These are phyloP conservation scores for Amphibolis antarctica DNA, from an alignment of 106 monocot species.

Conservation along the genomic window DNA sequence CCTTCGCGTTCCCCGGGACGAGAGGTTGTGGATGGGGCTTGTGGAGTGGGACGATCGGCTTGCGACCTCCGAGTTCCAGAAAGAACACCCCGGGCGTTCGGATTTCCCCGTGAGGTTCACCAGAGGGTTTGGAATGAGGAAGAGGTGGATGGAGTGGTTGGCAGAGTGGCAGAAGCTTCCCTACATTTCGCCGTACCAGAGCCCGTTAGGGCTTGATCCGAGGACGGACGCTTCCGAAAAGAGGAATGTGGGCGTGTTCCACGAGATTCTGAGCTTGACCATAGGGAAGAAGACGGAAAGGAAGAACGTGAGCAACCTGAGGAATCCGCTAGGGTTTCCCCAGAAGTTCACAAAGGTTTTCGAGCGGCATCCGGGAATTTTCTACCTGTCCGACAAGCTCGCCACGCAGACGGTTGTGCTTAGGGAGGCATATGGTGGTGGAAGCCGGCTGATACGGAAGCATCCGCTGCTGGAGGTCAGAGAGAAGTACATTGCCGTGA, in stretches of 20 bases:
- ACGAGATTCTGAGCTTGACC: constrained; percentile 73
- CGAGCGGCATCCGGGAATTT: constrained; percentile 81
- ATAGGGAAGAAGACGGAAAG: constrained; percentile 74
- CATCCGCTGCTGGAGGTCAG: constrained; percentile 49
- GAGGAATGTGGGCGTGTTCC: constrained; percentile 79
- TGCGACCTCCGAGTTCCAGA: constrained; percentile 6
- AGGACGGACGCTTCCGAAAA: constrained; percentile 83
- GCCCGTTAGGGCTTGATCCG: constrained; percentile 35
- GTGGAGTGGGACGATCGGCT: constrained; percentile 37
- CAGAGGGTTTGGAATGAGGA: constrained; percentile 52
- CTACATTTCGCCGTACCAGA: constrained; percentile 65
- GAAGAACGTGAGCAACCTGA: constrained; percentile 56
- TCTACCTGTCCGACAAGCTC: constrained; percentile 71
- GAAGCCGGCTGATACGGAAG: constrained; percentile 23
- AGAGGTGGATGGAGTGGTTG: constrained; percentile 62
- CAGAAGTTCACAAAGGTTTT: constrained; percentile 94
- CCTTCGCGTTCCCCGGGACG: constrained; percentile 14
- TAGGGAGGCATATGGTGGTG: constrained; percentile 54
- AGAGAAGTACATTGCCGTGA: constrained; percentile 39
- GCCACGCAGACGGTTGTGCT: constrained; percentile 80
- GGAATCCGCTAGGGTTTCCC: constrained; percentile 45
- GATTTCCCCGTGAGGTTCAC: constrained; percentile 69
- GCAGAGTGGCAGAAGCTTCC: constrained; percentile 71
- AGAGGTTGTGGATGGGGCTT: constrained; percentile 48
- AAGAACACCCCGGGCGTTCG: constrained; percentile 3